Evolutionary conservation across 495 filamentous ascomycete species (phyloP).

Genomic region (Trichocladium uniseriatum): DNA sequence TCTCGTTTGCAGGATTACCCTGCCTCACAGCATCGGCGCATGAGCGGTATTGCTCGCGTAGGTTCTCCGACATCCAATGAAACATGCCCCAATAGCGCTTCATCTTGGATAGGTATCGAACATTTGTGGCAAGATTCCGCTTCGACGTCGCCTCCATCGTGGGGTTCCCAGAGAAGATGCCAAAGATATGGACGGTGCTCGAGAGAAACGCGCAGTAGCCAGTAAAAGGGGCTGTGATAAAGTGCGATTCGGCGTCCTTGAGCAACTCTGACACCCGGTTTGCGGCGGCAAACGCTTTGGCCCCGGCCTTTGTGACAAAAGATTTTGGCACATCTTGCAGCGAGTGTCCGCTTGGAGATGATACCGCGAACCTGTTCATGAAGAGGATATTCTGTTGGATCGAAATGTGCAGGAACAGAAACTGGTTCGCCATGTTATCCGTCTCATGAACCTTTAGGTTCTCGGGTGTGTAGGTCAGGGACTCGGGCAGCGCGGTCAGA

Average conservation of each 20-base stretch:
- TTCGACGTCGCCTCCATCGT: conserved; percentile 68
- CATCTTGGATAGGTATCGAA: conserved; percentile 86
- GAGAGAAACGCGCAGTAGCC: conserved; percentile 92
- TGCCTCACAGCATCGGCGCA: conserved; percentile 67
- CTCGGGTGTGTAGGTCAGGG: conserved; percentile 62
- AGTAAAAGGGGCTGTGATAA: conserved; percentile 80
- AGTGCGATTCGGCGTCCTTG: conserved; percentile 67
- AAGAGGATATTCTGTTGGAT: conserved; percentile 85
- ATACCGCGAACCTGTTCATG: conserved; percentile 78
- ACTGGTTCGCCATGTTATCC: conserved; percentile 80
- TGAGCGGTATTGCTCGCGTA: conserved; percentile 80
- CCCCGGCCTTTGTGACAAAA: conserved; percentile 66
- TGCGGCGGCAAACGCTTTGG: conserved; percentile 76
- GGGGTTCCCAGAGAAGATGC: conserved; percentile 72
- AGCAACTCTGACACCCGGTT: conserved; percentile 80
- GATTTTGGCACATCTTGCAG: conserved; percentile 68
- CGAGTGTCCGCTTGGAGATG: conserved; percentile 55
- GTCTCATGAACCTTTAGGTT: conserved; percentile 79
- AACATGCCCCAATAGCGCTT: conserved; percentile 98
- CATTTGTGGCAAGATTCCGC: conserved; percentile 77
- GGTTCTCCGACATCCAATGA: conserved; percentile 87
- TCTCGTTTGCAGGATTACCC: conserved; percentile 42
- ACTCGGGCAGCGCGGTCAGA: conserved; percentile 56
- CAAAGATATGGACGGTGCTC: conserved; percentile 85
- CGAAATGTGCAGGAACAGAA: conserved; percentile 86